Conservation (phyloP, 495 filamentous ascomycete genomes). For the Tuber brumale region DNA sequence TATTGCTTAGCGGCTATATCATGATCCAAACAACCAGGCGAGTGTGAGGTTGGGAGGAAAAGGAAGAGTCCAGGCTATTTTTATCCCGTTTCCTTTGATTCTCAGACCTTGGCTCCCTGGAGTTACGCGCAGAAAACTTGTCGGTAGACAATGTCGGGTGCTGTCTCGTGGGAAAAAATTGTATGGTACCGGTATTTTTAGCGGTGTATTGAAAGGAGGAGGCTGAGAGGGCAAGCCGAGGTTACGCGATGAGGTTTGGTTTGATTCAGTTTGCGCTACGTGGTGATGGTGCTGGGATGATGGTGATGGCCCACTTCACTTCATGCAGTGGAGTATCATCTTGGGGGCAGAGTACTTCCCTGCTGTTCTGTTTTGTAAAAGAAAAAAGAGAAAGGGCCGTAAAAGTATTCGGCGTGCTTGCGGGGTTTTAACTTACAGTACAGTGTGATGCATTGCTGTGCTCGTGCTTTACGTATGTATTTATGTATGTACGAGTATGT, state of each 20-base stretch:
- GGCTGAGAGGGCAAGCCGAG: slow-evolving; percentile 3
- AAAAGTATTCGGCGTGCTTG: neutral
- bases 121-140: neutral
- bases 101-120: neutral
- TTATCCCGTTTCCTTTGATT: neutral
- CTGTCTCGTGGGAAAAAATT: neutral
- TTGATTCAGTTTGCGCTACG: neutral
- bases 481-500: neutral
- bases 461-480: neutral
- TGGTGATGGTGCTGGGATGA: neutral
- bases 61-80: neutral
- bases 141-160: neutral
- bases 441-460: slow-evolving; percentile 3
- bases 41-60: neutral
- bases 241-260: neutral
- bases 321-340: neutral
- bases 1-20: neutral
- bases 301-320: neutral
- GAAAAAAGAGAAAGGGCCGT: neutral
- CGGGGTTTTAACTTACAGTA: neutral
- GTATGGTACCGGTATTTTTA: neutral
- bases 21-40: neutral
- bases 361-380: neutral
- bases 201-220: neutral
- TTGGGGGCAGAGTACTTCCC: slow-evolving; percentile 1